phyloP scores from a whole-genome alignment of 2,329 filamentous ascomycete genomes.

The Sphaceloma murrayae region DNA sequence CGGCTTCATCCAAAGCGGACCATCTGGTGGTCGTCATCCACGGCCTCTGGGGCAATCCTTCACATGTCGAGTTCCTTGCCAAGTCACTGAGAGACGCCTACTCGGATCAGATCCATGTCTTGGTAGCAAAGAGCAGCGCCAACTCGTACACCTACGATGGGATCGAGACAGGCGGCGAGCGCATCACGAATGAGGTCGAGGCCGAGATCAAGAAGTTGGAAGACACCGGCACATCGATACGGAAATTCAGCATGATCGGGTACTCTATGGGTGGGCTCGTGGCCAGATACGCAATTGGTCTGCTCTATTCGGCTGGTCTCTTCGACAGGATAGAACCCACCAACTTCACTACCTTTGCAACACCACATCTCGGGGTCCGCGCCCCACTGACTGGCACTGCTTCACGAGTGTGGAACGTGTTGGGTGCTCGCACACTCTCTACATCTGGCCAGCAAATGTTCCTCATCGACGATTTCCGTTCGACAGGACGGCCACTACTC shows the following conservation, averaged over 20 bases:
- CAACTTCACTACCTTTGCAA: slow-evolving; percentile 90
- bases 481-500: slow-evolving; percentile 71
- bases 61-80: slow-evolving; percentile 60
- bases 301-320: slow-evolving; percentile 70
- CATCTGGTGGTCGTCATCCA: slow-evolving; percentile 73
- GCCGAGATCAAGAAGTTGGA: slow-evolving; percentile 46
- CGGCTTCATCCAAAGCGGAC: slow-evolving; percentile 38
- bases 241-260: slow-evolving; percentile 75
- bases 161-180: slow-evolving; percentile 59
- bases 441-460: slow-evolving; percentile 82
- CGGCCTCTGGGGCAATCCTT: slow-evolving; percentile 70
- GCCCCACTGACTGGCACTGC: slow-evolving; percentile 36
- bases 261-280: slow-evolving; percentile 87
- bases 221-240: slow-evolving; percentile 58
- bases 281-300: slow-evolving; percentile 73
- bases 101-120: slow-evolving; percentile 56
- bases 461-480: slow-evolving; percentile 72
- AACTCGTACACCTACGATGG: slow-evolving; percentile 61
- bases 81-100: slow-evolving; percentile 54
- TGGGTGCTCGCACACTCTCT: slow-evolving; percentile 72
- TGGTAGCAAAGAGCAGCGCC: slow-evolving; percentile 62
- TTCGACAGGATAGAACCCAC: slow-evolving; percentile 72
- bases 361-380: slow-evolving; percentile 55
- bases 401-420: slow-evolving; percentile 55
- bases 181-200: slow-evolving; percentile 55